Percentiles rank a stretch among this genome's conserved stretches.
Conservation (phyloP, 495 filamentous ascomycete genomes). For the Penicillium bialowiezense region DNA sequence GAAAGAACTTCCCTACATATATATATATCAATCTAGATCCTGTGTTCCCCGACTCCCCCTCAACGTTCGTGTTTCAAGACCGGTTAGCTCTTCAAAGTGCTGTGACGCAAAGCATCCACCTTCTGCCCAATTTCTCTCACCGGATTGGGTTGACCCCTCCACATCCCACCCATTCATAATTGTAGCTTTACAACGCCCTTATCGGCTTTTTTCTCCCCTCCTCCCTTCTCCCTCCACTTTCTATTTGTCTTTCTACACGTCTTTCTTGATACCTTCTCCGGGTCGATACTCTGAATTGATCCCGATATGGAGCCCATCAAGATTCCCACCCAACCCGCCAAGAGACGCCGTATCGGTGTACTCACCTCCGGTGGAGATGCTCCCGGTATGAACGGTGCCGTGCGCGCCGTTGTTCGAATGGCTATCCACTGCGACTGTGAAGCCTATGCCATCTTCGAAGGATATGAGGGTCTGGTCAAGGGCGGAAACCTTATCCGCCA, state of each 20-base stretch:
- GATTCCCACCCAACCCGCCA: slow-evolving; percentile 36
- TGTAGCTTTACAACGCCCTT: slow-evolving; percentile 9
- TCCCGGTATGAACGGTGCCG: slow-evolving; percentile 95
- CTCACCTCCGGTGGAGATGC: slow-evolving; percentile 98
- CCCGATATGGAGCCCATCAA: slow-evolving; percentile 34
- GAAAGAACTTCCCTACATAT: neutral
- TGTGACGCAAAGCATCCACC: slow-evolving; percentile 39
- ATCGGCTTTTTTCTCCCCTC: slow-evolving; percentile 13
- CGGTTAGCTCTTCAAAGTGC: slow-evolving; percentile 6
- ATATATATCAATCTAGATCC: neutral
- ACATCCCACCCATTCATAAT: slow-evolving; percentile 18
- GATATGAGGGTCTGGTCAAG: slow-evolving; percentile 91
- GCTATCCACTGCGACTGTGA: slow-evolving; percentile 83
- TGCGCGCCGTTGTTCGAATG: slow-evolving; percentile 92
- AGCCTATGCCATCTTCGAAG: slow-evolving; percentile 87
- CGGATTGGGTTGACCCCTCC: slow-evolving; percentile 35
- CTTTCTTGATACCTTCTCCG: slow-evolving; percentile 4
- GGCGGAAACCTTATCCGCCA: slow-evolving; percentile 84
- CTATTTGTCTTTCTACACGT: slow-evolving; percentile 2
- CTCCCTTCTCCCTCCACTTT: slow-evolving; percentile 2
- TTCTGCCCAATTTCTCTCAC: slow-evolving; percentile 44
- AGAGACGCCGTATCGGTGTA: slow-evolving; percentile 82
- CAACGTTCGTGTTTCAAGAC: neutral
- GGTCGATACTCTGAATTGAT: slow-evolving; percentile 16
- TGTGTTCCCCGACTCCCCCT: too few species aligned